phyloP scores from a whole-genome alignment of 331 rosid genomes.

The Phaseolus coccineus region DNA sequence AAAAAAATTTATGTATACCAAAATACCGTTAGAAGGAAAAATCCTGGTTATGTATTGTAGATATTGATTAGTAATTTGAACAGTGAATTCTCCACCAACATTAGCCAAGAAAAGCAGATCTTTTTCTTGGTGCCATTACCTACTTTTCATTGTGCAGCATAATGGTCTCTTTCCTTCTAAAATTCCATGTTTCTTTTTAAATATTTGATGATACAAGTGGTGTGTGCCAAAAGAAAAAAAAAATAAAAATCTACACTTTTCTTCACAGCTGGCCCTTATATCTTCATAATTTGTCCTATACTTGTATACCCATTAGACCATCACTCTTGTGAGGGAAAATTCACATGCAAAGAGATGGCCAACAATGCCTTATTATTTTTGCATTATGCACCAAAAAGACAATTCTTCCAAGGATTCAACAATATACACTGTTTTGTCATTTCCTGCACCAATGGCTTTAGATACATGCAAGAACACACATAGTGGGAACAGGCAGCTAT shows the following conservation, averaged over 20 bases:
- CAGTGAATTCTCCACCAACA: background rate
- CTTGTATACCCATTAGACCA: background rate
- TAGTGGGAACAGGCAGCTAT: background rate
- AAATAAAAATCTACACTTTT: conserved; percentile 8
- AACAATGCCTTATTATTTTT: conserved; percentile 2
- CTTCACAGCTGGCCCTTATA: conserved; percentile 27
- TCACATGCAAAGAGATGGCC: conserved; percentile 23
- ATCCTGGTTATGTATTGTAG: too few species aligned
- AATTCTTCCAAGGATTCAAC: conserved; percentile 4
- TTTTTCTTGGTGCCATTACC: background rate
- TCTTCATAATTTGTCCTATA: conserved; percentile 14
- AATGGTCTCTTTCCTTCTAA: conserved; percentile 28
- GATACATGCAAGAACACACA: background rate
- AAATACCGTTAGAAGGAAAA: too few species aligned
- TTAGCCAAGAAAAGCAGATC: background rate
- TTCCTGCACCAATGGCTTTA: conserved; percentile 8
- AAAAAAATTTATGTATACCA: too few species aligned
- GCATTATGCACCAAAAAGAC: conserved; percentile 34
- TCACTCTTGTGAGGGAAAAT: background rate
- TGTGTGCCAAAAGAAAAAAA: background rate
- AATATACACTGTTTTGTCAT: conserved; percentile 19
- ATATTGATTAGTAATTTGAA: background rate
- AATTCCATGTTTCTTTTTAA: background rate
- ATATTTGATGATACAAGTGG: background rate
- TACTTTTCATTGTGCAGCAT: conserved; percentile 9